Evolutionary conservation across 2,329 filamentous ascomycete genomes (phyloP).

Genomic region (Trichoderma sp.): DNA sequence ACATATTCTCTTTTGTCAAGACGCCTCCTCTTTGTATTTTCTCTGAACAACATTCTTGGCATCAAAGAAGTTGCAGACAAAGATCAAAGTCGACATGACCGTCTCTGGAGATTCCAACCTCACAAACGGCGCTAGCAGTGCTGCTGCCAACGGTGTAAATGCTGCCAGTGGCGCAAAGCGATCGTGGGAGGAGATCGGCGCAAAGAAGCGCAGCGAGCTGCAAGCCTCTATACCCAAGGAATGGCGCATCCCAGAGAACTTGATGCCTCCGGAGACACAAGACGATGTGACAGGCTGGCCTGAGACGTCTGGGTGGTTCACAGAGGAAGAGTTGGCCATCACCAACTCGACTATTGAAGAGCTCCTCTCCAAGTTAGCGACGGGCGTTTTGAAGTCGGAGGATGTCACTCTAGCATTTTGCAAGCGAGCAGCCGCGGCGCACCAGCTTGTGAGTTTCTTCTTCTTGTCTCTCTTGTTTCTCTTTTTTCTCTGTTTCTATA

Average conservation of each 20-base stretch:
- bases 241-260: conserved; percentile 52
- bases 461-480: conserved; percentile 22
- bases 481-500: no score
- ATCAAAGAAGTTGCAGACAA: neutral
- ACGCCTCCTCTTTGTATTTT: neutral
- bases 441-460: conserved; percentile 50
- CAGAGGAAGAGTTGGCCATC: conserved; percentile 43
- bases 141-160: neutral
- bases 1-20: neutral
- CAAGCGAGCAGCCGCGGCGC: conserved; percentile 53
- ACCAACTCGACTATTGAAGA: conserved; percentile 44
- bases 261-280: conserved; percentile 53
- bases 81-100: neutral
- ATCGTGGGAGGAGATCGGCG: conserved; percentile 42
- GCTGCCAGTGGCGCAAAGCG: neutral
- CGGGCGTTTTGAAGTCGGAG: conserved; percentile 37
- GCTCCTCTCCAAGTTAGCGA: conserved; percentile 39
- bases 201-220: conserved; percentile 44
- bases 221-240: conserved; percentile 52
- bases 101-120: neutral
- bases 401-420: conserved; percentile 50
- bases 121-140: neutral
- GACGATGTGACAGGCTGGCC: conserved; percentile 58
- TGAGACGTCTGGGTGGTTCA: conserved; percentile 58
- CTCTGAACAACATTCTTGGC: neutral